Evolutionary conservation across 768 basidiomycete genomes (phyloP).

Genomic region (Trametes coccinea): DNA sequence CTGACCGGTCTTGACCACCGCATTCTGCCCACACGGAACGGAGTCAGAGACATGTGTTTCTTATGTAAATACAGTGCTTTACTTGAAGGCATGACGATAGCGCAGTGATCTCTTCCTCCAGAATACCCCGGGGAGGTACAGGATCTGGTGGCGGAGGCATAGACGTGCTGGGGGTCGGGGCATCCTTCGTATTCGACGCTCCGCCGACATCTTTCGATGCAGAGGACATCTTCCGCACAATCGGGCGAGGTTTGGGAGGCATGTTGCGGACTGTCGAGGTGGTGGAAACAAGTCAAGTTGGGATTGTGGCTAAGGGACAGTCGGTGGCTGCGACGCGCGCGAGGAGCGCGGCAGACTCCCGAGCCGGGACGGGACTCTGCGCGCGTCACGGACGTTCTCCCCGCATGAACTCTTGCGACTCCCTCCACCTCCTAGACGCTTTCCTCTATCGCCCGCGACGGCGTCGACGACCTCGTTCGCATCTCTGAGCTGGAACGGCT

Average conservation of each 20-base stretch:
- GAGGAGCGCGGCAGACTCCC: neutral
- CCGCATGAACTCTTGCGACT: conserved; percentile 9
- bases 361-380: neutral
- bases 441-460: conserved; percentile 9
- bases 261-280: conserved; percentile 31
- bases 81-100: conserved; percentile 62
- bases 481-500: neutral
- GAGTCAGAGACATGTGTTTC: neutral
- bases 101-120: conserved; percentile 68
- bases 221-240: conserved; percentile 33
- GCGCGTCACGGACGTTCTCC: conserved; percentile 7
- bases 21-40: conserved; percentile 41
- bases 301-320: neutral
- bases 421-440: conserved; percentile 4
- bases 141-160: conserved; percentile 61
- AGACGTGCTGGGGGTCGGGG: conserved; percentile 28
- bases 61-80: conserved; percentile 2
- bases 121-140: conserved; percentile 39
- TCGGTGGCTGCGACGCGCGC: conserved; percentile 5
- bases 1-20: conserved; percentile 70
- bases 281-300: neutral
- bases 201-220: conserved; percentile 34
- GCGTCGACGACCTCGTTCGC: conserved; percentile 3
- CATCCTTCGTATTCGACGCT: conserved; percentile 12
- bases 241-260: conserved; percentile 46